Conservation (phyloP, 805 yeast species). For the Cyberlindnera suaveolens region DNA sequence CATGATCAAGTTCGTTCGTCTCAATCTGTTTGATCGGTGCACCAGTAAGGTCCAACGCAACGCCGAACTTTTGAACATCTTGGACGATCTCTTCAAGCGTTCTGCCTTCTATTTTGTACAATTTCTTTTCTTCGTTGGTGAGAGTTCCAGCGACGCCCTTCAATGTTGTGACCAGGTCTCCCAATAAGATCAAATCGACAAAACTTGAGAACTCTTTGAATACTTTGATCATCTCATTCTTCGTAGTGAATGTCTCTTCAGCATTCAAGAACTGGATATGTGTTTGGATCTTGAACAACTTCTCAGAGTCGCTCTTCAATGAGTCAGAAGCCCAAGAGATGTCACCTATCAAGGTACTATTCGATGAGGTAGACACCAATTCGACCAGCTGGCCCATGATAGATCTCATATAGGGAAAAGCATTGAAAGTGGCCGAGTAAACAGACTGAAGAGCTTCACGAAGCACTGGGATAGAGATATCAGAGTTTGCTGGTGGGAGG, state of each 20-base stretch:
- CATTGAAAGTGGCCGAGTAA: constrained; percentile 9
- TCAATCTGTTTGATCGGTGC: background rate
- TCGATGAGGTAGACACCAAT: background rate
- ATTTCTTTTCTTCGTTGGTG: background rate
- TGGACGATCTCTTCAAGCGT: constrained; percentile 2
- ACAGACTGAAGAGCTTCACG: constrained; percentile 6
- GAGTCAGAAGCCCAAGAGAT: constrained; percentile 15
- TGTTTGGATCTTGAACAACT: constrained; percentile 6
- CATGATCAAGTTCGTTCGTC: background rate
- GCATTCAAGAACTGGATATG: constrained; percentile 16
- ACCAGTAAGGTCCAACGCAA: constrained; percentile 5
- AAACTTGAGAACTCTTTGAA: constrained; percentile 16
- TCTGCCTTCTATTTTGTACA: constrained; percentile 4
- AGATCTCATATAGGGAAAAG: constrained; percentile 9
- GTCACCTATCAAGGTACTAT: constrained; percentile 9
- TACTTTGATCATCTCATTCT: constrained; percentile 12
- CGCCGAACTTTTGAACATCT: constrained; percentile 5
- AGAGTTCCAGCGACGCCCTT: constrained; percentile 8
- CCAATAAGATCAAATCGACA: constrained; percentile 11
- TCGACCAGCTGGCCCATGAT: constrained; percentile 4
- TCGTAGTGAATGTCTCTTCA: constrained; percentile 16
- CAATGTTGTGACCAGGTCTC: constrained; percentile 12
- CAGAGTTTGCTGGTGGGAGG: constrained; percentile 12
- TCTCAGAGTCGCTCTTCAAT: constrained; percentile 6
- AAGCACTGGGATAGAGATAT: constrained; percentile 7